Conservation (phyloP, 2,329 filamentous ascomycete genomes). For the Neofusicoccum umdonicola region DNA sequence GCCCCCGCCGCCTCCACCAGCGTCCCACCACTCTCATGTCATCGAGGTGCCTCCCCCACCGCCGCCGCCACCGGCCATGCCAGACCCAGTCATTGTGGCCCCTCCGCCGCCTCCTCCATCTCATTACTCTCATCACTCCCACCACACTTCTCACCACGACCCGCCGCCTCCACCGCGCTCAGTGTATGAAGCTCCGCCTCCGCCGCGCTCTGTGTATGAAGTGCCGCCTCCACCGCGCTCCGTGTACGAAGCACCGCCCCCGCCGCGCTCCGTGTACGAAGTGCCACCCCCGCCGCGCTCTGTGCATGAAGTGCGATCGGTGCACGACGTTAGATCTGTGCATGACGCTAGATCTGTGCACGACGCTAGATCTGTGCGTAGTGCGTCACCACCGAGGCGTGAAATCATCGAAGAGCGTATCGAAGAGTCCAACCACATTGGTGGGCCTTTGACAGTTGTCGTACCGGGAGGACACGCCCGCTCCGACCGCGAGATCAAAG, state of each 20-base stretch:
- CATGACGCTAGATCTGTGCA: constrained; percentile 22
- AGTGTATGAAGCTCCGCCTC: constrained; percentile 28
- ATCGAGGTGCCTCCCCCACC: constrained; percentile 21
- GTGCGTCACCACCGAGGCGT: constrained; percentile 30
- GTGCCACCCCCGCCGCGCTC: constrained; percentile 18
- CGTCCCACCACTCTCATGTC: neutral
- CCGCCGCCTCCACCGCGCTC: constrained; percentile 16
- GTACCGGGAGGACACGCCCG: constrained; percentile 45
- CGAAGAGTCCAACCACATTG: constrained; percentile 48
- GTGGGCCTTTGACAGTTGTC: constrained; percentile 49
- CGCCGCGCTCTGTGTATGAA: constrained; percentile 17
- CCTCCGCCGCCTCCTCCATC: constrained; percentile 26
- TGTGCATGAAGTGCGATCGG: constrained; percentile 23
- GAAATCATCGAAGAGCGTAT: constrained; percentile 38
- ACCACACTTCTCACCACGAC: constrained; percentile 14
- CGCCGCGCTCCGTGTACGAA: too few relatives aligned
- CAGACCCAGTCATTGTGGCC: constrained; percentile 23
- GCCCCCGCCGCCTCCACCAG: constrained; percentile 6
- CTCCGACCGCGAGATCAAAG: constrained; percentile 64
- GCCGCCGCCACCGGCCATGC: constrained; percentile 6
- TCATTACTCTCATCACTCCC: constrained; percentile 7
- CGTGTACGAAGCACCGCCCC: neutral
- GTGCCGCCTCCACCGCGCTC: neutral
- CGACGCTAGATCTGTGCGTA: constrained; percentile 34
- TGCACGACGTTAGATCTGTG: constrained; percentile 33